These are phyloP conservation scores for Xeromyces bisporus DNA, from an alignment of 495 filamentous ascomycete species.

Conservation along the genomic window DNA sequence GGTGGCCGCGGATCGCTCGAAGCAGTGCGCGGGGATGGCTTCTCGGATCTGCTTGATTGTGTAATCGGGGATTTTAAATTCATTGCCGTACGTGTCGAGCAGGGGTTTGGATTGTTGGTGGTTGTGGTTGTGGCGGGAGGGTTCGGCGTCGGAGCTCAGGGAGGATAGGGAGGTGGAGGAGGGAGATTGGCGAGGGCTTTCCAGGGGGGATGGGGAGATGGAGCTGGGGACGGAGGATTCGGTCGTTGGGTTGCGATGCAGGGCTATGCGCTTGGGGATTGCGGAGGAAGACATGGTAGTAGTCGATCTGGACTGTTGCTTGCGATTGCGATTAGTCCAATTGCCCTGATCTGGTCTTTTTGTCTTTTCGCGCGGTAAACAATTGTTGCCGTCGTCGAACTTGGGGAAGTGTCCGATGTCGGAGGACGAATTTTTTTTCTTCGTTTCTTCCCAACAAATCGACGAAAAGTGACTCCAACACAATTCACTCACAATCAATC, in stretches of 20 bases:
- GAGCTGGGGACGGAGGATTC: slow-evolving; percentile 47
- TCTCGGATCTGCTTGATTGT: slow-evolving; percentile 55
- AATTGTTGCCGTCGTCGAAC: no score
- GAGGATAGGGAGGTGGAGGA: slow-evolving; percentile 88
- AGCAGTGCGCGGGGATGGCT: slow-evolving; percentile 47
- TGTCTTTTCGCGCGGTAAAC: no score
- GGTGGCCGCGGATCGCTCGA: slow-evolving; percentile 41
- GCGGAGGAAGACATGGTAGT: slow-evolving; percentile 42
- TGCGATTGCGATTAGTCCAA: no score
- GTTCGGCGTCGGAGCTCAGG: slow-evolving; percentile 42
- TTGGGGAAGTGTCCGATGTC: no score
- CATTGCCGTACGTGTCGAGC: slow-evolving; percentile 48
- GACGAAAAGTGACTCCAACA: no score
- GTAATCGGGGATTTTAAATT: slow-evolving; percentile 53
- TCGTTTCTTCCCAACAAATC: no score
- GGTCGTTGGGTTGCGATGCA: slow-evolving; percentile 32
- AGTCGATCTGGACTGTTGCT: slow-evolving; percentile 1
- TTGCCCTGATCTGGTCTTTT: no score
- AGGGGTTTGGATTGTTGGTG: no score
- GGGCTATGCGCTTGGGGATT: slow-evolving; percentile 34
- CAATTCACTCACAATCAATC: no score
- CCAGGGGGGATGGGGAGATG: slow-evolving; percentile 44
- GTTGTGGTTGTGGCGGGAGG: no score
- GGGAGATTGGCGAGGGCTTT: slow-evolving; percentile 57
- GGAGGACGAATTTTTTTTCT: no score